These are phyloP conservation scores for Phragmites australis DNA, from an alignment of 176 grass and related monocot species.

Conservation along the genomic window DNA sequence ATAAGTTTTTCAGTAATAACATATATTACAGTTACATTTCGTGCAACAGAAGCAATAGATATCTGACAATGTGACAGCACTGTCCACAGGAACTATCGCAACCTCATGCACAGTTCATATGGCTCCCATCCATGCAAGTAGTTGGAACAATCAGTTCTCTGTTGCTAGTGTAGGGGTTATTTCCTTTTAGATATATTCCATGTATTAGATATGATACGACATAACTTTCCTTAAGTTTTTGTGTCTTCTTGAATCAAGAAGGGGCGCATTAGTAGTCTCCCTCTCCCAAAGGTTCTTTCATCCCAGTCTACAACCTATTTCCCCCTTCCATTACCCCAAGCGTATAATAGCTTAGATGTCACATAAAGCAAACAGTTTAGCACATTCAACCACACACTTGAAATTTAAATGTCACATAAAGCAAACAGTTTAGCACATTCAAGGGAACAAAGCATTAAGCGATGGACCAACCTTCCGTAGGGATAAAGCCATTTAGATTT, in stretches of 20 bases:
- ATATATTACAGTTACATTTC: not conserved
- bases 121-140: not conserved
- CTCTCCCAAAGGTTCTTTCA: not conserved
- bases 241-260: not conserved
- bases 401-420: too few species aligned
- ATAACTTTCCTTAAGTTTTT: not conserved
- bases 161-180: not conserved
- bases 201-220: not conserved
- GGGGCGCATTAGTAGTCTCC: not conserved
- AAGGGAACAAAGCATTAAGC: too few species aligned
- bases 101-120: not conserved
- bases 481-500: constrained; percentile 39
- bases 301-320: too few species aligned
- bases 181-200: not conserved
- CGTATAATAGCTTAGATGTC: not conserved
- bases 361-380: not conserved
- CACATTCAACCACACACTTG: too few species aligned
- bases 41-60: not conserved
- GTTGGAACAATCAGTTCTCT: not conserved
- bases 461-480: constrained; percentile 49
- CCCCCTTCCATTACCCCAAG: too few species aligned
- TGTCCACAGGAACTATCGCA: not conserved
- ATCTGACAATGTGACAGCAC: not conserved
- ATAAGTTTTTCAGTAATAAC: not conserved
- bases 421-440: too few species aligned